Evolutionary conservation across 306 rosid genomes (phyloP).

Genomic region (Hippophae rhamnoides): DNA sequence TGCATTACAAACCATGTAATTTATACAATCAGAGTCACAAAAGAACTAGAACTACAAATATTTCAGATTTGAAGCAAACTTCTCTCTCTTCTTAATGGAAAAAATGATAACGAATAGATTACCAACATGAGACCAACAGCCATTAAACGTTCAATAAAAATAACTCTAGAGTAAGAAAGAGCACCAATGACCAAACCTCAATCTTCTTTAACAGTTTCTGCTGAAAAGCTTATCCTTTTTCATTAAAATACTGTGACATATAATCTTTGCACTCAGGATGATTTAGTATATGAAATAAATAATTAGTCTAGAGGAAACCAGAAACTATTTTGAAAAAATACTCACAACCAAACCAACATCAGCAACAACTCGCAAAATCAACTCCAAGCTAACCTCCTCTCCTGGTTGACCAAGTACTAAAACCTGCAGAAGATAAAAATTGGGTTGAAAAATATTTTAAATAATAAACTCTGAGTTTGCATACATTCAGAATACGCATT

Average conservation of each 20-base stretch:
- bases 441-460: conserved; percentile 9
- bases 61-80: background rate
- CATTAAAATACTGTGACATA: background rate
- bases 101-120: too few relatives aligned
- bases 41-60: background rate
- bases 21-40: background rate
- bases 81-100: too few relatives aligned
- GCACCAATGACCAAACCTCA: background rate
- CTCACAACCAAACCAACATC: conserved; percentile 79
- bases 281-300: background rate
- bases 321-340: conserved; percentile 9
- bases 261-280: background rate
- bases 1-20: background rate
- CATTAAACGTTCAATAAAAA: background rate
- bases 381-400: conserved; percentile 91
- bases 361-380: conserved; percentile 90
- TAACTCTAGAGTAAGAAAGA: background rate
- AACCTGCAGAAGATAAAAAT: conserved; percentile 40
- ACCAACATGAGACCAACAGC: too few relatives aligned
- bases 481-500: background rate
- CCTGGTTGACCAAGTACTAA: conserved; percentile 80
- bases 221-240: background rate
- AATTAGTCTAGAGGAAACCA: background rate
- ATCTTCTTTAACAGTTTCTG: background rate
- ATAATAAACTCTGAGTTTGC: conserved; percentile 7